Evolutionary conservation across 345 rosid species (phyloP), one percentile per base, ranked within the genome.

Genomic region (Gossypium raimondii): DNA sequence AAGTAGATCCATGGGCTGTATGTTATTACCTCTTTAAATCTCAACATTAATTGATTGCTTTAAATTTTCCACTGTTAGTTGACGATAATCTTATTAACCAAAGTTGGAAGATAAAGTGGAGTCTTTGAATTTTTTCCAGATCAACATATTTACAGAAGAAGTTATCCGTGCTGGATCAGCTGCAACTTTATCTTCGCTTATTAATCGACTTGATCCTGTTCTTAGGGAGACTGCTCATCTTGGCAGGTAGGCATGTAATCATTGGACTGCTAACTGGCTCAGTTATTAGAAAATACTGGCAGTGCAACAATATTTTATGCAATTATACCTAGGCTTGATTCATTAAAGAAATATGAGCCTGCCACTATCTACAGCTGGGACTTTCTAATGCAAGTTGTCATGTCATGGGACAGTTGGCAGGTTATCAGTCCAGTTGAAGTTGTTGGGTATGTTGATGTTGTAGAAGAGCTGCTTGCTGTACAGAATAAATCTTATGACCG

Each of bases 91-190:
- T 14, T 53, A 48, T 70, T 69, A 67, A 25, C 45, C 11, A 14
- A 16, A 38, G 34, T 18, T n/a, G 78, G 18, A 52, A 51, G n/a
- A 65, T 22, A 52, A 68, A 29, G 18, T 24, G 3, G 67, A 38
- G 27, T 57, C 16, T 29, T 73, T 8, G 44, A 59, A 25, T 18
- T 65, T 67, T 41, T 76, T 85, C 51, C 86, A 95, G 99, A 80
- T 93, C 76, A 82, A 82, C 78, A 86, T 95, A 81, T 95, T 95
- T 84, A 95, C 98, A 22, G 99, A 95, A 85, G 99, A 95, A 87
- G 86, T 95, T 58, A 82, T 91, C 66, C 97, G 99, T 76, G 96
- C 97, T 81, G 99, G 99, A 80, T 95, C 99, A 74, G 99, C 99
- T 71, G 98, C 92, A 67, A 83, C 91, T 56, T 77, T 95, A 72